Percentiles rank a stretch among this genome's conserved stretches.
Evolutionary conservation across 257 asterid genomes (phyloP).

Genomic region (Solanum arcanum): DNA sequence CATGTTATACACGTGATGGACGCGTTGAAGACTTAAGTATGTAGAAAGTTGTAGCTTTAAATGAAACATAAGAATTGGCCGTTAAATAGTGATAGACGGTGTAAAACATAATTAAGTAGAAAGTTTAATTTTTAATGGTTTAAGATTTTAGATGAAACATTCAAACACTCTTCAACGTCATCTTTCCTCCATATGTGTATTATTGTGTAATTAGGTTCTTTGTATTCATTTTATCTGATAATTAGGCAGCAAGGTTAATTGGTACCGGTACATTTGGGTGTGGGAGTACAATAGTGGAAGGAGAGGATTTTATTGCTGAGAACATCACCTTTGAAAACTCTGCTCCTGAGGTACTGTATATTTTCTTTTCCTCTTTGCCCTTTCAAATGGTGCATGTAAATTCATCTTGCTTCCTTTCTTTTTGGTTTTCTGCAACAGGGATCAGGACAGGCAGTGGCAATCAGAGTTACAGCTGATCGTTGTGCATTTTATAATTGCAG

Average conservation of each 20-base stretch:
- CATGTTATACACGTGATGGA: neutral
- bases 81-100: neutral
- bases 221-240: neutral
- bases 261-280: slow-evolving; percentile 98
- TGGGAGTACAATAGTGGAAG: slow-evolving; percentile 77
- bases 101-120: neutral
- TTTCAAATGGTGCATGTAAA: neutral
- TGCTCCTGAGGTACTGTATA: slow-evolving; percentile 57
- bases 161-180: neutral
- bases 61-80: neutral
- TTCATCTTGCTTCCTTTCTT: neutral
- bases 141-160: neutral
- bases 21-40: neutral
- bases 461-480: slow-evolving; percentile 87
- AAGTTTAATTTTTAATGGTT: neutral
- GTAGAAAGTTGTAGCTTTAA: neutral
- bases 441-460: slow-evolving; percentile 95
- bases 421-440: slow-evolving; percentile 27
- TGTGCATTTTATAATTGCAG: slow-evolving; percentile 89
- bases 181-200: neutral
- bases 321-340: slow-evolving; percentile 83
- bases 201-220: neutral
- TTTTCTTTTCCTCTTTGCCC: neutral
- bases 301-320: slow-evolving; percentile 96
- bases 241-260: slow-evolving; percentile 58